Percentiles rank a stretch among this genome's conserved stretches.
Evolutionary conservation across 1,284 basidiomycete species (phyloP).

Genomic region (Sanguinoderma infundibulare): DNA sequence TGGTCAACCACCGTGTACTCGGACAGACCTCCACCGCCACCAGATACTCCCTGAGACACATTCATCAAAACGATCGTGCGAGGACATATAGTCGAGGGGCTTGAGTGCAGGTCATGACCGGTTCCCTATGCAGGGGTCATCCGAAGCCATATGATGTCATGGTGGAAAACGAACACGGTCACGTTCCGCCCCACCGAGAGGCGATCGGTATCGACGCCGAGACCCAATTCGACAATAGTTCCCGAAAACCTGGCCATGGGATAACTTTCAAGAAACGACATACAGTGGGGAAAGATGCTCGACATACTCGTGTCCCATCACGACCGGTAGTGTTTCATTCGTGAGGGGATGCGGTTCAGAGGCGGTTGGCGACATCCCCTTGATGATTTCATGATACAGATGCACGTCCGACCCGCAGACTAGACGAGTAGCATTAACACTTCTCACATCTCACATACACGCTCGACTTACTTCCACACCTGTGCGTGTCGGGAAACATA

Average conservation of each 20-base stretch:
- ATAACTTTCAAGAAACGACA: not conserved
- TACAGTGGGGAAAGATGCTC: not conserved
- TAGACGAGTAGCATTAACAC: not conserved
- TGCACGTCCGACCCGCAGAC: conserved; percentile 36
- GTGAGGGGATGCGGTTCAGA: conserved; percentile 33
- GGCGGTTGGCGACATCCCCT: conserved; percentile 23
- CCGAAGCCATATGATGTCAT: too few species aligned
- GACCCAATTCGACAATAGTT: conserved; percentile 33
- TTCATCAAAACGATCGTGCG: conserved; percentile 9
- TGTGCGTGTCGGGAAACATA: too few species aligned
- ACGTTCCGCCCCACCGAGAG: conserved; percentile 35
- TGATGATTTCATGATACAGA: conserved; percentile 27
- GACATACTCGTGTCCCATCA: conserved; percentile 39
- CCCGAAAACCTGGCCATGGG: conserved; percentile 34
- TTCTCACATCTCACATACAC: not conserved
- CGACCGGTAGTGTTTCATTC: conserved; percentile 33
- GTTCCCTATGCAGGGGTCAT: conserved; percentile 34
- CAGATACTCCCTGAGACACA: conserved; percentile 25
- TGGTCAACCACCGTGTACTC: conserved; percentile 36
- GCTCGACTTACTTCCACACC: conserved; percentile 13
- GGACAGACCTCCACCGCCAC: conserved; percentile 33
- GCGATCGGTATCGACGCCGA: conserved; percentile 27
- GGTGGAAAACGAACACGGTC: conserved; percentile 30
- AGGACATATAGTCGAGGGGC: too few species aligned
- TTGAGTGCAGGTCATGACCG: conserved; percentile 35